Base-by-base conservation (phyloP, 352 stramenopile genomes). In the Phytopythium cucurbitacearum region DNA sequence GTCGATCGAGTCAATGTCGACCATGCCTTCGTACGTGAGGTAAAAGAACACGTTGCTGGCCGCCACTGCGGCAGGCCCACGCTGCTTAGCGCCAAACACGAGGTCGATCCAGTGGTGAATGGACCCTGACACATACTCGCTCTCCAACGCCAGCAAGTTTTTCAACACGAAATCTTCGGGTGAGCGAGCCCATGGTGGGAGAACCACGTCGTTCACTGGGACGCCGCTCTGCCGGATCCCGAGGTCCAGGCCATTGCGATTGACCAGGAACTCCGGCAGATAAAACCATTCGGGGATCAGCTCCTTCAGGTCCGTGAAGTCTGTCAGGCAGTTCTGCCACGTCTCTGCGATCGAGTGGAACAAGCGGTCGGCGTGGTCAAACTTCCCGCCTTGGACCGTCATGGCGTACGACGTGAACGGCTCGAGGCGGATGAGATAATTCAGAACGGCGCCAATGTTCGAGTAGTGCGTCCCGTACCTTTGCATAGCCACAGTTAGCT, bases 21-120 rank as follows among this genome's bases (percentile, higher is more conserved):
- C 95, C 67, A 96, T 95, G 41, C 97, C 97, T 76, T 99, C 96
- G 60, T 99, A 99, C 1, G 93, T 99, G 37, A 99, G 76, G 61
- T 99, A 98, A 66, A 99, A 98, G 66, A 99, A 99, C 8, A 99
- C 70, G 64, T 99, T 99, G 60, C 97, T 91, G 7, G 96, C 91
- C 10, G 91, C 79, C 35, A 98, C 78, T 7, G 97, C 95, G 34
- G 90, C 89, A 32, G 67, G 50, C 0, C 82, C 86, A 33, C 83
- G 73, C 50, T 96, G 78, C 46, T 76, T 91, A 10, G 66, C 73
- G 6, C 84, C 85, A 61, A 94, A 91, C 0, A 95, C 62, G 41
- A 95, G 59, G 58, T 94, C 87, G 37, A 98, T 97, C 69, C 94
- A 91, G 50, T 98, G 79, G 53, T 96, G 80, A 16, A 96, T 75